A percentile compares a stretch with the other conserved stretches of the same genome.
phyloP scores from a whole-genome alignment of 148 eudicot species.

The Amaranthus cruentus region DNA sequence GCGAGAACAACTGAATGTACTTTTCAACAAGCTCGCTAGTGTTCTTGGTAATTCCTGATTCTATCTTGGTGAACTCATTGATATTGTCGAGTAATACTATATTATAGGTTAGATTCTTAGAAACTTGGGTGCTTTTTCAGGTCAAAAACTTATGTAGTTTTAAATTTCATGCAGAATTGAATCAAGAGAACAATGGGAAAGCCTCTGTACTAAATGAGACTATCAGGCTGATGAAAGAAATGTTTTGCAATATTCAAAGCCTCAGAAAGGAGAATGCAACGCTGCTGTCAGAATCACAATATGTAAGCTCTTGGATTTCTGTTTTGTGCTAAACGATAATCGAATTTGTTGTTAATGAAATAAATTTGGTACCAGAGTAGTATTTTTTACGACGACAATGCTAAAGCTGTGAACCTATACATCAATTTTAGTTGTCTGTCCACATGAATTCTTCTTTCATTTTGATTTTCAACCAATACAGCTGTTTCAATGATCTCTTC shows the following conservation, averaged over 20 bases:
- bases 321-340: background rate
- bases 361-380: background rate
- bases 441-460: too few relatives aligned
- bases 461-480: too few relatives aligned
- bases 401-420: too few relatives aligned
- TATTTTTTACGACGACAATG: background rate
- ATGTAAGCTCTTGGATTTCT: conserved; percentile 46
- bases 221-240: conserved; percentile 50
- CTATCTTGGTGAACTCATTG: background rate
- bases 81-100: background rate
- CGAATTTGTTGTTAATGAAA: background rate
- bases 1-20: conserved; percentile 85
- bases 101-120: background rate
- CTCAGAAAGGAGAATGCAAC: conserved; percentile 66
- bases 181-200: conserved; percentile 60
- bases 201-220: conserved; percentile 65
- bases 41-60: conserved; percentile 52
- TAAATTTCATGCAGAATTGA: conserved; percentile 44
- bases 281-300: conserved; percentile 68
- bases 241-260: conserved; percentile 46
- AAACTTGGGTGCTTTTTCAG: background rate
- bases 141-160: background rate
- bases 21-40: conserved; percentile 62
- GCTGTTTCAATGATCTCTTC: too few relatives aligned
- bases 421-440: too few relatives aligned